Base-by-base conservation (phyloP, 148 eudicot species). In the Arbutus unedo region DNA sequence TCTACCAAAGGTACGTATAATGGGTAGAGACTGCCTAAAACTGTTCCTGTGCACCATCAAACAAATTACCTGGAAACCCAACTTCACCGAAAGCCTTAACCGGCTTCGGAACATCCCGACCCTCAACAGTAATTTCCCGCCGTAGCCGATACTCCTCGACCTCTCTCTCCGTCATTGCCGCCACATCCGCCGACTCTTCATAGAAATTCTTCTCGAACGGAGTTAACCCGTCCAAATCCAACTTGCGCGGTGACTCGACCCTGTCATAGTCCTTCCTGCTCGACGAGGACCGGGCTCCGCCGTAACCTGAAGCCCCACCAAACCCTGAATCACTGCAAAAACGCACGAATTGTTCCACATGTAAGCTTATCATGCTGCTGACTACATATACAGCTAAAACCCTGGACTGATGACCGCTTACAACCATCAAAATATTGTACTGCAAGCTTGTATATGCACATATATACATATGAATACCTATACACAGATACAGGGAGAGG, bases 141-240 rank as follows among this genome's bases (percentile, higher is more conserved):
- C 81, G 62, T 64, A 14, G 88, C 44, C 97, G 85, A 68, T 93
- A 93, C 31, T 92, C 96, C 79, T 91, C 98, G 19, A 89, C 95
- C 68, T 96, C 97, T 19, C 81, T 74, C 55, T 94, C 96, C 5
- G 94, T 80, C 98, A 96, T 94, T 51, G 93, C 93, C 3, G 91
- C 91, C 4, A 94, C 85, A 1, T 91, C 82, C 18, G 93, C 88
- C 1, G 93, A 89, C 83, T 96, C 99, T 0, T 86, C 87, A 49
- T 96, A 96, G 83, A 96, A 96, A 44, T 96, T 96, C 93, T 96
- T 94, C 92, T 93, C 97, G 67, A 93, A 93, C 11, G 94, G 97
- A 56, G 92, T 86, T 84, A 96, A 82, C 3, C 97, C 99, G 21
- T 96, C 97, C 86, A 96, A 93, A 87, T 96, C 97, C 79, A 91